Evolutionary conservation across 306 rosid genomes (phyloP), one percentile per base, ranked within the genome.

Genomic region (Cucumis hystrix): DNA sequence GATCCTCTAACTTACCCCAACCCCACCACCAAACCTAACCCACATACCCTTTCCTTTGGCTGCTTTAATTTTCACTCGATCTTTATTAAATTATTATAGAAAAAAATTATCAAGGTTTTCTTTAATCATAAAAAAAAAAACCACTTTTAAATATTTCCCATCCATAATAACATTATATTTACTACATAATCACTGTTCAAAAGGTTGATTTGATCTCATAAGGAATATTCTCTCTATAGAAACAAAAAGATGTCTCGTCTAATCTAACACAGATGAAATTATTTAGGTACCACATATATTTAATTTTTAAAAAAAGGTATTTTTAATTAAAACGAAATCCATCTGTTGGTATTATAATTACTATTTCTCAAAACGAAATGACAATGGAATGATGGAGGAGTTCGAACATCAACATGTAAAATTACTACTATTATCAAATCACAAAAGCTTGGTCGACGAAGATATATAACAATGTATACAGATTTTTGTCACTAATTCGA

Each of bases 11-110:
- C 76, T 71, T 71, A 71, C 60, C 60, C 60, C 54, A 69, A 69
- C 75, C 57, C 75, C 75, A 67, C 75, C 73, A 39, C 73, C 59
- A 23, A 71, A 71, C 76, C 76, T 71, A 71, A 71, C 59, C 59
- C 76, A 71, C 60, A 25, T 11, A 0, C 69, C 7, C 37, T 10
- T 10, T 57, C 10, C 16, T 45, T 20, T 28, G 41, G 43, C 41
- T 71, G 41, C 76, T 71, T 71, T 33, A 33, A 33, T 33, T 4
- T 63, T 47, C 76, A 71, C 59, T 71, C n/a, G 25, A 23, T 23
- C 6, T 71, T 45, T 23, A 71, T 71, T n/a, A 8, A 23, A 25
- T 33, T 33, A 33, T 33, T 33, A 33, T 33, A 33, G 3, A 33
- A 0, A 23, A 25, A 1, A 25, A 71, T 47, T n/a, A 71, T 71